Evolutionary conservation across 495 filamentous ascomycete genomes (phyloP).

Genomic region (Neurospora sp.): DNA sequence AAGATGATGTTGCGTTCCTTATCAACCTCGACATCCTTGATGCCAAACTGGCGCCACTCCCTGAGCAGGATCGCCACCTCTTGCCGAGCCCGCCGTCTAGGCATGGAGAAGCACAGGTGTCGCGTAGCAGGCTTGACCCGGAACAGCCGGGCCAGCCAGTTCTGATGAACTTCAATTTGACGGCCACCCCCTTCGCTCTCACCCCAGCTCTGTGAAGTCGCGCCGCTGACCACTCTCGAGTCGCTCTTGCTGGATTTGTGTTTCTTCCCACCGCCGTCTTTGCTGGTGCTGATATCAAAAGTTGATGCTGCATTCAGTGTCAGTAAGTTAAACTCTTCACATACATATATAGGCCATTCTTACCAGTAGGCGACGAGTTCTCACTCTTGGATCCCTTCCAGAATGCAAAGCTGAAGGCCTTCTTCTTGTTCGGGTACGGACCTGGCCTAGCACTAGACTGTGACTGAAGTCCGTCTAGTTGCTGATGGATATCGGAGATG

Average conservation of each 20-base stretch:
- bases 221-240: not conserved
- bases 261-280: constrained; percentile 7
- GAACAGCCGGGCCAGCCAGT: constrained; percentile 81
- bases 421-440: constrained; percentile 29
- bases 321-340: not conserved
- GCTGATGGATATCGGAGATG: not conserved
- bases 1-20: constrained; percentile 63
- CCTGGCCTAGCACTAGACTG: not conserved
- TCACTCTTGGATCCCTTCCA: constrained; percentile 35
- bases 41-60: constrained; percentile 71
- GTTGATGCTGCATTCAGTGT: constrained; percentile 2
- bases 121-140: constrained; percentile 73
- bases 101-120: constrained; percentile 61
- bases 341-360: not conserved
- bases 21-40: constrained; percentile 64
- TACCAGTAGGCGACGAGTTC: constrained; percentile 30
- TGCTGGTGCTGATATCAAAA: not conserved
- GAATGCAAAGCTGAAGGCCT: constrained; percentile 33
- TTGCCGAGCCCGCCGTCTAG: constrained; percentile 57
- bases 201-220: constrained; percentile 9
- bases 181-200: constrained; percentile 19
- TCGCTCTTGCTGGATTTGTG: constrained; percentile 2
- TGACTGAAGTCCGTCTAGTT: not conserved
- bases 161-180: constrained; percentile 52
- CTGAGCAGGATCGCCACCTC: constrained; percentile 63